A percentile compares a stretch with the other conserved stretches of the same genome.
Conservation (phyloP, 2,329 filamentous ascomycete species). For the Dactylellina leptospora region DNA sequence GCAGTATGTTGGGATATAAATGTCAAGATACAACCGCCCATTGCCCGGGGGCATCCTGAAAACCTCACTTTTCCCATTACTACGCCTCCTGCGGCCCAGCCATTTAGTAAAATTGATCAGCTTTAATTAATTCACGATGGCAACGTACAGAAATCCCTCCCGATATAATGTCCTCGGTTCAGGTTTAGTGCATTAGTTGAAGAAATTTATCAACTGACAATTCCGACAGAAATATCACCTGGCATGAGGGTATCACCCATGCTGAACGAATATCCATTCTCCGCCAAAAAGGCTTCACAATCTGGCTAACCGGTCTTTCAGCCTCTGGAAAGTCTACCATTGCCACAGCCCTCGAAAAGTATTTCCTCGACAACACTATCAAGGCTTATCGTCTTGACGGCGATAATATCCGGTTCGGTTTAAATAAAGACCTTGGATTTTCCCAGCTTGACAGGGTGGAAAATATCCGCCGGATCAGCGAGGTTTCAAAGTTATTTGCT, state of each 20-base stretch:
- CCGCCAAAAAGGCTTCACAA: constrained; percentile 87
- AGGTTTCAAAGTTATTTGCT: constrained; percentile 92
- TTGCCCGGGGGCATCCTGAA: no score
- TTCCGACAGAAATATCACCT: constrained; percentile 95
- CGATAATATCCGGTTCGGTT: constrained; percentile 96
- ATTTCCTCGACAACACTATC: constrained; percentile 84
- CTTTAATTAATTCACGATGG: no score
- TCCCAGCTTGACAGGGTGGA: constrained; percentile 91
- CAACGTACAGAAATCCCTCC: no score
- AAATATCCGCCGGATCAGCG: constrained; percentile 95
- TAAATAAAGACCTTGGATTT: constrained; percentile 98
- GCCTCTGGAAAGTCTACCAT: constrained; percentile 98
- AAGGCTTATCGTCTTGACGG: constrained; percentile 90
- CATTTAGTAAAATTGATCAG: no score
- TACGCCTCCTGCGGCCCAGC: no score
- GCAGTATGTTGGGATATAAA: no score
- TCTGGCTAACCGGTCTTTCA: constrained; percentile 97
- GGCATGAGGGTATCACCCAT: constrained; percentile 83
- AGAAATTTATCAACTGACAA: no score
- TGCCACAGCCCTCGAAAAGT: constrained; percentile 94
- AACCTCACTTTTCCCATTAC: no score
- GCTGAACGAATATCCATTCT: constrained; percentile 77
- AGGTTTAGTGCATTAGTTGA: no score
- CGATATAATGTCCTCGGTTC: no score
- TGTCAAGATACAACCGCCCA: no score